Evolutionary conservation across 306 rosid species (phyloP), one percentile per base, ranked within the genome.

Genomic region (Castanea crenata): DNA sequence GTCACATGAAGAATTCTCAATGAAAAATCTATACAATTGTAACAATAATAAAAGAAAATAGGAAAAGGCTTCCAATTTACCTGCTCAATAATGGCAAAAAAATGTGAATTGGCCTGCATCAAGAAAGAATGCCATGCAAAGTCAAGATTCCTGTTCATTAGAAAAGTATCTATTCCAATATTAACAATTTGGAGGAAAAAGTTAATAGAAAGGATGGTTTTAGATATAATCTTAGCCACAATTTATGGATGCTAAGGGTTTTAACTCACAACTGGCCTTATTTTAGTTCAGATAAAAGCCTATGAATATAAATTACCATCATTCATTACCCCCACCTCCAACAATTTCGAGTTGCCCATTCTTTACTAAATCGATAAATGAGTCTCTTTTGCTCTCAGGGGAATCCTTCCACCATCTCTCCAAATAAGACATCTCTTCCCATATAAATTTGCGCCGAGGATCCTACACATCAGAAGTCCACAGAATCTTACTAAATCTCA

Each of bases 251-350:
- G 29, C 16, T 62, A 62, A 3, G 69, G 6, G n/a, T 62, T 15
- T 27, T 23, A 14, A 61, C 14, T 62, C 69, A 14, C 9, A 62
- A 27, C 69, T 65, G 15, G 41, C 72, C 27, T 3, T 35, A 35
- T 10, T 35, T 68, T 19, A 68, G 27, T 23, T 34, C 52, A 35
- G 49, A 68, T 68, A 34, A 68, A 35, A 27, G 54, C 74, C 62
- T 79, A 79, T 32, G 59, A 49, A 87, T 14, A 71, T 41, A 41
- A 41, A 41, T 77, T 88, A 95, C 99, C 99, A 71, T 95, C 99
- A 76, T 95, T 95, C 99, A 95, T 95, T 74, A 95, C 99, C 99
- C 99, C 99, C 99, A 51, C 99, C 99, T 85, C 99, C 99, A 80
- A 95, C 99, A 82, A 95, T 93, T 87, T 95, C 99, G 4, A 95